Evolutionary conservation across 2,329 filamentous ascomycete genomes (phyloP).

Genomic region (Rhynchosporium agropyri): DNA sequence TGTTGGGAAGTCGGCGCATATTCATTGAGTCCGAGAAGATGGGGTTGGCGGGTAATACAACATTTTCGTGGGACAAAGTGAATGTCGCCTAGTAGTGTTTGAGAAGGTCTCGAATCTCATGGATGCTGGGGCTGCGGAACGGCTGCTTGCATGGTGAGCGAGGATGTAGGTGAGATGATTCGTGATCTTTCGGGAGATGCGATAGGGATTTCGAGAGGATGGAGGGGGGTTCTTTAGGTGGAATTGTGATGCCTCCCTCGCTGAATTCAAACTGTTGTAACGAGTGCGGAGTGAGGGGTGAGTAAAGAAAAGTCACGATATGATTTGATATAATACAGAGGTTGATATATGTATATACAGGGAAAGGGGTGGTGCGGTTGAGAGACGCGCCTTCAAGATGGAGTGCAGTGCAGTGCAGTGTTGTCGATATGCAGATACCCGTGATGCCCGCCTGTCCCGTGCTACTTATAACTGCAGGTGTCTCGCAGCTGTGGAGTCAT

Average conservation of each 20-base stretch:
- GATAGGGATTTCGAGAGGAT: conserved; percentile 57
- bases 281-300: conserved; percentile 9
- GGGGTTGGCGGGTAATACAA: conserved; percentile 17
- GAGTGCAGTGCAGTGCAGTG: not conserved
- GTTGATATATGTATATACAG: not conserved
- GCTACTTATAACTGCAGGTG: no score
- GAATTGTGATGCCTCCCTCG: conserved; percentile 7
- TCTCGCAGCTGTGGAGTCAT: no score
- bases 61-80: conserved; percentile 30
- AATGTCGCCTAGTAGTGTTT: conserved; percentile 22
- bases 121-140: not conserved
- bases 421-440: no score
- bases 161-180: not conserved
- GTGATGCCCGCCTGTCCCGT: no score
- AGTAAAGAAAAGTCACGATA: not conserved
- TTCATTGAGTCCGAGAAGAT: conserved; percentile 23
- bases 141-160: conserved; percentile 1
- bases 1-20: conserved; percentile 27
- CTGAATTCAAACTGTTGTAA: not conserved
- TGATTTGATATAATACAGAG: conserved; percentile 1
- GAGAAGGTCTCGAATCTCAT: conserved; percentile 22
- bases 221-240: conserved; percentile 35
- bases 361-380: not conserved
- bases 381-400: conserved; percentile 3
- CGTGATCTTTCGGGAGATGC: conserved; percentile 62